A percentile compares a stretch with the other conserved stretches of the same genome.
Evolutionary conservation across 495 filamentous ascomycete species (phyloP).

Genomic region (Neurospora sp.): DNA sequence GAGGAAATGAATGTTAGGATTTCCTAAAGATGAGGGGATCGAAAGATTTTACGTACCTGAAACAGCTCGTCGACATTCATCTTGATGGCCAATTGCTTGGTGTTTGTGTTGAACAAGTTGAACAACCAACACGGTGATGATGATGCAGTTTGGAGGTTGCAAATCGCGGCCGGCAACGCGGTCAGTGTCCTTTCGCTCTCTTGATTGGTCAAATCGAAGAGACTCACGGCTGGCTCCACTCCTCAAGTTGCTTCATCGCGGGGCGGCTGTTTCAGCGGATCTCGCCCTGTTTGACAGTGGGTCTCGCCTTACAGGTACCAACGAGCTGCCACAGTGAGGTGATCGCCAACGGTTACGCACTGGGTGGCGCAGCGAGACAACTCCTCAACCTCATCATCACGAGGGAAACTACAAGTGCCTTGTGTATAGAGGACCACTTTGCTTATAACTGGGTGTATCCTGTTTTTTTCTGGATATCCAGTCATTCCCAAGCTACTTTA

Average conservation of each 20-base stretch:
- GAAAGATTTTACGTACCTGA: constrained; percentile 45
- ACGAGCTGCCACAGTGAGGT: neutral
- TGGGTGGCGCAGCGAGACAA: neutral
- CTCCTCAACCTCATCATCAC: neutral
- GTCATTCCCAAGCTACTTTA: neutral
- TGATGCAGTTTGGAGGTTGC: neutral
- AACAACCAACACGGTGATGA: neutral
- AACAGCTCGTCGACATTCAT: constrained; percentile 75
- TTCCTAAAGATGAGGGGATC: neutral
- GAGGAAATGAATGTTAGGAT: neutral
- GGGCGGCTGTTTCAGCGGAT: neutral
- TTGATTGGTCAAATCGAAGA: neutral
- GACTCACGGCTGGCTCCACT: neutral
- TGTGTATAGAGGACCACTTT: neutral
- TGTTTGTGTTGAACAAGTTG: constrained; percentile 2
- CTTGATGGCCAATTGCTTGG: constrained; percentile 38
- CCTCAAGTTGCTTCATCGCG: neutral
- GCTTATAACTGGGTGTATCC: neutral
- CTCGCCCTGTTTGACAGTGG: neutral
- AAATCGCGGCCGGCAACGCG: neutral
- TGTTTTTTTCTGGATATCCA: neutral
- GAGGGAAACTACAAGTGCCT: neutral
- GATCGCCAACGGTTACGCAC: neutral
- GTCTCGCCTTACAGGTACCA: neutral
- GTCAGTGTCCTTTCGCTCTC: neutral